These are phyloP conservation scores for Mycena capillaripes DNA, from an alignment of 768 basidiomycete genomes.

Conservation along the genomic window DNA sequence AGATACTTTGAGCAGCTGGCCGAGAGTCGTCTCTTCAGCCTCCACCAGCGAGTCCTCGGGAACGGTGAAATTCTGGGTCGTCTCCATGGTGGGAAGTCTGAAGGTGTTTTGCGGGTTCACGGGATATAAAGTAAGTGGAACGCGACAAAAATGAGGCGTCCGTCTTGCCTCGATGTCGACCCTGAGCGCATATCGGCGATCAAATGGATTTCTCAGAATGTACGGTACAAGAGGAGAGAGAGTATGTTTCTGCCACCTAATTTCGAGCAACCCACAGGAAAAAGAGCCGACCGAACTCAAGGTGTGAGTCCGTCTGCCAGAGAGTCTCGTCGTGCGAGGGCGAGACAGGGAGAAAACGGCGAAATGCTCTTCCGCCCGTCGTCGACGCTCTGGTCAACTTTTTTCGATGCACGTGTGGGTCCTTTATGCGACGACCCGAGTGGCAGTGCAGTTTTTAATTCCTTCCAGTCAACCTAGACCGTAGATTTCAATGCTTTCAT, in stretches of 20 bases:
- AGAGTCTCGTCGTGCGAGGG: constrained; percentile 61
- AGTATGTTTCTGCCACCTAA: constrained; percentile 80
- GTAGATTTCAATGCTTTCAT: constrained; percentile 70
- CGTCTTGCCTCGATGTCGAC: constrained; percentile 37
- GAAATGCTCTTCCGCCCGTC: constrained; percentile 61
- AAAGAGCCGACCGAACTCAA: constrained; percentile 85
- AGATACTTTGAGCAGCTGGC: constrained; percentile 76
- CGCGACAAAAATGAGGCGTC: constrained; percentile 37
- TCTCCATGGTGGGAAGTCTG: constrained; percentile 32
- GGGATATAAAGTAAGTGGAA: constrained; percentile 31
- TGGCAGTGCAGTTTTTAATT: constrained; percentile 16
- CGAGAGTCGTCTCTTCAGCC: constrained; percentile 46
- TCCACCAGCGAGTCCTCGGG: constrained; percentile 40
- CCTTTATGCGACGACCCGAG: not conserved
- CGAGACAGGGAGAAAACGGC: constrained; percentile 77
- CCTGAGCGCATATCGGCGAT: constrained; percentile 28
- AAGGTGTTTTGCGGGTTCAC: not conserved
- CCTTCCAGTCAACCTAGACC: constrained; percentile 30
- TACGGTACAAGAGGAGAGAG: constrained; percentile 27
- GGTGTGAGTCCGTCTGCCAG: constrained; percentile 80
- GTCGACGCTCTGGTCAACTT: constrained; percentile 77
- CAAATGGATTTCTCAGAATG: constrained; percentile 25
- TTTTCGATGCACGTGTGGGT: not conserved
- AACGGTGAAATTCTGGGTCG: constrained; percentile 26
- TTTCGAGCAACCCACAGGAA: constrained; percentile 77